Conservation (phyloP, 108 stramenopile genomes). For the Nitzschia sp. region DNA sequence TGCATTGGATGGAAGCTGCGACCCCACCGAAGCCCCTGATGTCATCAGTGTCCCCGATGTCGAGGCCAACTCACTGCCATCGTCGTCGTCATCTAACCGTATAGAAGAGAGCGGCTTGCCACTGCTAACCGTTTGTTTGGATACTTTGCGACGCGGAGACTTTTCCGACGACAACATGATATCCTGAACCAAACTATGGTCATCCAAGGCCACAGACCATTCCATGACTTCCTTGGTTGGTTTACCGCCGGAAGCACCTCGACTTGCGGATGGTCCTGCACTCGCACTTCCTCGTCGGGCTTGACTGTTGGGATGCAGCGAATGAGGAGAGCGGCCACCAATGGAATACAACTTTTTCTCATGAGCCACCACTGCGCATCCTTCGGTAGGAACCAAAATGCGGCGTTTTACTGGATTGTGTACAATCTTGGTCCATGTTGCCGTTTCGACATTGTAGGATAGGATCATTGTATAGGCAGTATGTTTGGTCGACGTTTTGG, state of each 20-base stretch:
- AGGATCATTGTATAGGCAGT: constrained; percentile 3
- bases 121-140: not conserved
- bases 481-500: not conserved
- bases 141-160: not conserved
- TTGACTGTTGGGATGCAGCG: not conserved
- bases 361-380: constrained; percentile 2
- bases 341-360: constrained; percentile 1
- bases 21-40: not conserved
- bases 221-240: constrained; percentile 5
- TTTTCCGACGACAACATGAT: not conserved
- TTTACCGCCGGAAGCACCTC: not conserved
- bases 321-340: constrained; percentile 1
- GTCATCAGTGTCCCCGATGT: not conserved
- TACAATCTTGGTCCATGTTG: constrained; percentile 11
- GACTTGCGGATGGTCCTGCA: not conserved
- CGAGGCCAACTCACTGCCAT: not conserved
- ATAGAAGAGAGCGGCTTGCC: not conserved
- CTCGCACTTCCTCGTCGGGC: not conserved
- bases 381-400: constrained; percentile 1
- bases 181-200: not conserved
- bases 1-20: constrained; percentile 1
- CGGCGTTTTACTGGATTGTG: not conserved
- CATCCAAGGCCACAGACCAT: constrained; percentile 1
- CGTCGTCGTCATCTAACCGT: not conserved
- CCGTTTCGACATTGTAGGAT: not conserved